Conservation (phyloP, 202 grass and related monocot genomes). For the Schoenoplectus triqueter region DNA sequence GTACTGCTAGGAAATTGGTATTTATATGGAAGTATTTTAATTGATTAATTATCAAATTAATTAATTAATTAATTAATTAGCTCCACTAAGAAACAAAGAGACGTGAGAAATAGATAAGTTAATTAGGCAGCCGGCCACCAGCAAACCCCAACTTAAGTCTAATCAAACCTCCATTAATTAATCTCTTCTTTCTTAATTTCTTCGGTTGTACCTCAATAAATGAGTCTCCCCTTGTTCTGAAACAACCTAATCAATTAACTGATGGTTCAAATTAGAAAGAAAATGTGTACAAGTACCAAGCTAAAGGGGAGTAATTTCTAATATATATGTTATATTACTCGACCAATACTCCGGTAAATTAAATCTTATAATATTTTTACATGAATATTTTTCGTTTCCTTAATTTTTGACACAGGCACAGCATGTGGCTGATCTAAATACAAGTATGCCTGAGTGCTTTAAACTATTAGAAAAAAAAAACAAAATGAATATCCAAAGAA, state of each 20-base stretch:
- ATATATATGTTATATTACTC: no score
- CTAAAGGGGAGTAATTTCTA: no score
- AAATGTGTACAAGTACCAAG: no score
- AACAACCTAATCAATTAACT: not conserved
- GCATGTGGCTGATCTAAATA: no score
- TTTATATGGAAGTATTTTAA: not conserved
- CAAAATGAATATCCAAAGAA: no score
- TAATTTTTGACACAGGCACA: no score
- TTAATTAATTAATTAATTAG: not conserved
- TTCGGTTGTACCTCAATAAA: not conserved
- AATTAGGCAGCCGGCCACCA: constrained; percentile 15
- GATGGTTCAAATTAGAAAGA: no score
- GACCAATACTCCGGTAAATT: no score
- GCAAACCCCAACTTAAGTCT: constrained; percentile 19
- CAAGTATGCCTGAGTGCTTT: no score
- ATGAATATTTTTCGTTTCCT: no score
- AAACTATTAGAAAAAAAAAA: no score
- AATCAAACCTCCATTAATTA: not conserved
- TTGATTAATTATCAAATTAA: not conserved
- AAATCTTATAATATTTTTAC: no score
- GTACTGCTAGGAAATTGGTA: not conserved
- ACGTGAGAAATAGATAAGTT: constrained; percentile 17
- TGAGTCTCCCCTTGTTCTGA: not conserved
- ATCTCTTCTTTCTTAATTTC: not conserved
- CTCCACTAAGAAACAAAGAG: constrained; percentile 19